A percentile compares a stretch with the other conserved stretches of the same genome.
Evolutionary conservation across 768 basidiomycete species (phyloP).

Genomic region (Mycena albidolilacea): DNA sequence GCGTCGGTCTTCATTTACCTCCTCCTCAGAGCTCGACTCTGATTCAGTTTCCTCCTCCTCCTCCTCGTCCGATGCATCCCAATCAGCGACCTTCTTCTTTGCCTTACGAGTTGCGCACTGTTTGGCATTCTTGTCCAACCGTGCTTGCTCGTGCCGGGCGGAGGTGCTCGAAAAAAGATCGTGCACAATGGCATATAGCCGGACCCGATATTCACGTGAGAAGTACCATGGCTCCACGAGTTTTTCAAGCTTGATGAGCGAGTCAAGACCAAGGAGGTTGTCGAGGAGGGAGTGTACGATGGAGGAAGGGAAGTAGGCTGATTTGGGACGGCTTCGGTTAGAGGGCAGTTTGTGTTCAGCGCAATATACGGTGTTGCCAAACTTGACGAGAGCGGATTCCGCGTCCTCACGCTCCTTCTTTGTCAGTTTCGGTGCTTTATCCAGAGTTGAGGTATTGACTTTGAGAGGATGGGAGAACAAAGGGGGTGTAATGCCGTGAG

Average conservation of each 20-base stretch:
- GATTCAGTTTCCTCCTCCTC: too few relatives aligned
- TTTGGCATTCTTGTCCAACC: neutral
- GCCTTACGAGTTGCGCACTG: neutral
- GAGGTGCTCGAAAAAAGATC: neutral
- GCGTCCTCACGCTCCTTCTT: neutral
- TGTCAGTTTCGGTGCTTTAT: neutral
- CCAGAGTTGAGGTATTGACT: neutral
- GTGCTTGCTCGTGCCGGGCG: neutral
- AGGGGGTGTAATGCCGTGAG: too few relatives aligned
- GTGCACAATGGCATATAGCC: neutral
- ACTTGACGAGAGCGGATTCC: neutral
- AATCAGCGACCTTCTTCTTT: neutral
- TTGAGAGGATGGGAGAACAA: too few relatives aligned
- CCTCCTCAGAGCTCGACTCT: neutral
- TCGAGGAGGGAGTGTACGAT: neutral
- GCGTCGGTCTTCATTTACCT: neutral
- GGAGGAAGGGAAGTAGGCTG: neutral
- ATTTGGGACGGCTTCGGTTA: neutral
- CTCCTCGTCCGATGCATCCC: neutral
- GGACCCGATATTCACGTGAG: neutral
- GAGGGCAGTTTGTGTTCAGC: neutral
- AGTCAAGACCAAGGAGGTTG: neutral
- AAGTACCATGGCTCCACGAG: neutral
- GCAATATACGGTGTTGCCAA: conserved; percentile 4
- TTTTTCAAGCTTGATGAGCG: neutral